A percentile compares a stretch with the other conserved stretches of the same genome.
Evolutionary conservation across 768 basidiomycete species (phyloP).

Genomic region (Podaxis sp.): DNA sequence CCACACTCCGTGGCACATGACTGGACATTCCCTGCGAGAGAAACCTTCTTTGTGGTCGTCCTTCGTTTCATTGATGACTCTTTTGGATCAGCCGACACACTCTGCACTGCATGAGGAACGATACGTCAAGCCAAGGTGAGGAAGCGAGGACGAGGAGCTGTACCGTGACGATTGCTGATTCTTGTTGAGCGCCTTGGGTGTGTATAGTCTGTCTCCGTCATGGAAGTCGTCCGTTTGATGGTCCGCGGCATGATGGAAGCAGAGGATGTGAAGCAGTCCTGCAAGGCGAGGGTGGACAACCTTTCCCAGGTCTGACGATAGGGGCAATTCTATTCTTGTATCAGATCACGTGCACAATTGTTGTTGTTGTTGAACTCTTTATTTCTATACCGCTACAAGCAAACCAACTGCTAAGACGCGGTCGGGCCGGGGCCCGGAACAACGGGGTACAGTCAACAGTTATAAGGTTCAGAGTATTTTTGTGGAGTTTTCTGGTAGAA

Average conservation of each 20-base stretch:
- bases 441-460: too few relatives aligned
- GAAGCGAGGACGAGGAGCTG: neutral
- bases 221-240: slow-evolving; percentile 1
- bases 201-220: neutral
- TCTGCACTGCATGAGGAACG: slow-evolving; percentile 3
- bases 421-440: too few relatives aligned
- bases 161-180: slow-evolving; percentile 12
- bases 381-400: too few relatives aligned
- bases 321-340: slow-evolving; percentile 6
- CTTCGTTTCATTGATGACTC: slow-evolving; percentile 1
- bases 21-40: neutral
- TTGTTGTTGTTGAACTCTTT: too few relatives aligned
- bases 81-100: neutral
- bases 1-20: slow-evolving; percentile 7
- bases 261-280: neutral
- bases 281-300: neutral
- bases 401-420: too few relatives aligned
- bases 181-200: slow-evolving; percentile 8
- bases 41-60: neutral
- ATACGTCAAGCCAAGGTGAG: slow-evolving; percentile 1
- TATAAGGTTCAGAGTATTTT: too few relatives aligned
- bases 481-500: too few relatives aligned
- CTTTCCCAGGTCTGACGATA: slow-evolving; percentile 14
- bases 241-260: slow-evolving; percentile 13
- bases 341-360: neutral